A percentile compares a stretch with the other conserved stretches of the same genome.
Conservation (phyloP, 2,329 filamentous ascomycete species). For the Aspergillus sergii region DNA sequence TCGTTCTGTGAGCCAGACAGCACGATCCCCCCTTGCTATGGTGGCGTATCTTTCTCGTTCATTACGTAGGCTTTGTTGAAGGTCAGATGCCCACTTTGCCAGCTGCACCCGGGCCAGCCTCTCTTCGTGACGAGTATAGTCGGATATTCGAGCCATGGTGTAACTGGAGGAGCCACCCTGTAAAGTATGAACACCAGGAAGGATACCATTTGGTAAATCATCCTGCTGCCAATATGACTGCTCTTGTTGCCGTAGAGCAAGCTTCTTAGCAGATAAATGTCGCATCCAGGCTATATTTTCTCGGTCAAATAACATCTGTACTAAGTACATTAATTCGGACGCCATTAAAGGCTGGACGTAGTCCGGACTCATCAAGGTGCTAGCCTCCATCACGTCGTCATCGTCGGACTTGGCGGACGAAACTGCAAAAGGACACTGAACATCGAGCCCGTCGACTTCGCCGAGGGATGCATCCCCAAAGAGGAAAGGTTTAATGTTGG, state of each 20-base stretch:
- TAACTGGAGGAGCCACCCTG: conserved; percentile 49
- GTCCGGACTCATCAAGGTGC: conserved; percentile 86
- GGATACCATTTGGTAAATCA: conserved; percentile 20
- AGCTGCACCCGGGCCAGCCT: conserved; percentile 68
- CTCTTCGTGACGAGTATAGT: conserved; percentile 63
- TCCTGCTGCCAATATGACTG: conserved; percentile 13
- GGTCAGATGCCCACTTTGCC: conserved; percentile 78
- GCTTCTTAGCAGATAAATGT: conserved; percentile 80
- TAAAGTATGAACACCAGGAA: conserved; percentile 31
- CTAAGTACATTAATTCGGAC: conserved; percentile 72
- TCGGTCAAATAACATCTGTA: conserved; percentile 74
- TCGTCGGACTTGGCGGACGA: conserved; percentile 75
- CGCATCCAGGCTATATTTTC: conserved; percentile 80
- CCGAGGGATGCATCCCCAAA: conserved; percentile 54
- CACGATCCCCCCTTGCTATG: conserved; percentile 63
- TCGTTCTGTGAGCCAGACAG: conserved; percentile 68
- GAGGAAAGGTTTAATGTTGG: conserved; percentile 66
- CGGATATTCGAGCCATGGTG: conserved; percentile 62
- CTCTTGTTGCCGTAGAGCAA: conserved; percentile 67
- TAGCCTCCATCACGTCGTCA: conserved; percentile 85
- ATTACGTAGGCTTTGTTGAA: conserved; percentile 74
- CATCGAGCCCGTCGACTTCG: conserved; percentile 26
- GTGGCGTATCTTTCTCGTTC: conserved; percentile 71
- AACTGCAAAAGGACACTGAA: conserved; percentile 67
- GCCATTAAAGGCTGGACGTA: conserved; percentile 78